phyloP scores from a whole-genome alignment of 176 grass and related monocot species.

The Ananas comosus region DNA sequence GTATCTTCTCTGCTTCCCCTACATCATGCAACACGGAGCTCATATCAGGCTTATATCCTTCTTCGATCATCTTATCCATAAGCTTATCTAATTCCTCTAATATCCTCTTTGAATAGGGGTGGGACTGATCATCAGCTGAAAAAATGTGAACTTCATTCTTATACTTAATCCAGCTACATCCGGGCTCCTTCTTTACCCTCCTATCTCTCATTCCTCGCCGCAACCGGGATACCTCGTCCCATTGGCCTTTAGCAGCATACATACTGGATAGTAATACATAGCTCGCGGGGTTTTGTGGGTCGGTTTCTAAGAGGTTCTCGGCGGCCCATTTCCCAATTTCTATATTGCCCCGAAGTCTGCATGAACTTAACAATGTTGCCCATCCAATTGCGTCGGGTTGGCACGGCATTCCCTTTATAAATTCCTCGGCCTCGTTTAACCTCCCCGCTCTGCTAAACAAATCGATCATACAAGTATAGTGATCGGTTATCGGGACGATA shows the following conservation, averaged over 20 bases:
- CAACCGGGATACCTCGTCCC: constrained; percentile 47
- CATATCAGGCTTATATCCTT: constrained; percentile 64
- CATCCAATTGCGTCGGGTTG: constrained; percentile 50
- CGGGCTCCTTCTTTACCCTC: constrained; percentile 68
- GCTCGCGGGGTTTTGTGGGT: constrained; percentile 58
- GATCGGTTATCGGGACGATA: constrained; percentile 40
- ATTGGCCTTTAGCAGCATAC: constrained; percentile 56
- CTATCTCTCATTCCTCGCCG: constrained; percentile 58
- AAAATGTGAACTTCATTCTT: constrained; percentile 74
- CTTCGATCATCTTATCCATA: constrained; percentile 35
- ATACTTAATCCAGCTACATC: constrained; percentile 73
- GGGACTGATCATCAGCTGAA: constrained; percentile 63
- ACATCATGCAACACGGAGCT: constrained; percentile 56
- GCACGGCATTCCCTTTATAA: constrained; percentile 56
- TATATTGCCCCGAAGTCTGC: constrained; percentile 39
- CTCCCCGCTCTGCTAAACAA: constrained; percentile 59
- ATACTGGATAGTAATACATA: constrained; percentile 55
- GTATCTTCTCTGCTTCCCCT: constrained; percentile 45
- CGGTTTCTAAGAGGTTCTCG: constrained; percentile 47
- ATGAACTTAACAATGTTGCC: constrained; percentile 53
- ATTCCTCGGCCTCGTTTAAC: constrained; percentile 50
- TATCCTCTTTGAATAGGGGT: constrained; percentile 41
- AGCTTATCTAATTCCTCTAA: constrained; percentile 52
- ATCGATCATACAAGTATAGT: constrained; percentile 72
- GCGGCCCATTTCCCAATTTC: constrained; percentile 72